These are phyloP conservation scores for Globisporangium ultimum DNA, from an alignment of 352 stramenopile genomes.

Conservation along the genomic window DNA sequence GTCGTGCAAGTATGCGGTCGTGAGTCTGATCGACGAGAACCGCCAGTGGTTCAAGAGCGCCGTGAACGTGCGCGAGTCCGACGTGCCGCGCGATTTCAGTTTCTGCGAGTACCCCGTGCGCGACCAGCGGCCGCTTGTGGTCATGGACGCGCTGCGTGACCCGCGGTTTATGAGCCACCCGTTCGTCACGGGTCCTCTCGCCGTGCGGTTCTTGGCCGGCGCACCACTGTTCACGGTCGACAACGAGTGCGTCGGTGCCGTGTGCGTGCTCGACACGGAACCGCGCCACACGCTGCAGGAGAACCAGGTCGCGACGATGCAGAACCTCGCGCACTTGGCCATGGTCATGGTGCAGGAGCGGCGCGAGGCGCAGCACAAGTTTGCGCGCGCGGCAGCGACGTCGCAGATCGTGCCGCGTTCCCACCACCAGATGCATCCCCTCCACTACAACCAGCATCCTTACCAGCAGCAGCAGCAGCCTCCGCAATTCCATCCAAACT, in stretches of 20 bases:
- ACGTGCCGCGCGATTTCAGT: slow-evolving; percentile 81
- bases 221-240: slow-evolving; percentile 89
- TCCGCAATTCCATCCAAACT: slow-evolving; percentile 11
- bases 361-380: slow-evolving; percentile 61
- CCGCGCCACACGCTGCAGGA: slow-evolving; percentile 60
- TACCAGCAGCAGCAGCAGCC: slow-evolving; percentile 2
- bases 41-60: slow-evolving; percentile 95
- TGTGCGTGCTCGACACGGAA: slow-evolving; percentile 78
- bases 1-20: slow-evolving; percentile 74
- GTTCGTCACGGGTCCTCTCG: slow-evolving; percentile 87
- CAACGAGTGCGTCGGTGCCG: slow-evolving; percentile 69
- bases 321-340: slow-evolving; percentile 77
- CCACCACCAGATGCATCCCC: slow-evolving; percentile 14
- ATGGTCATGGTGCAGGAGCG: slow-evolving; percentile 88
- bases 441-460: slow-evolving; percentile 1
- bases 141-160: slow-evolving; percentile 88
- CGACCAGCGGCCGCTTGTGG: slow-evolving; percentile 70
- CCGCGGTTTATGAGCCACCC: slow-evolving; percentile 85
- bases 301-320: slow-evolving; percentile 79
- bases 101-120: slow-evolving; percentile 83
- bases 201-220: slow-evolving; percentile 93
- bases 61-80: slow-evolving; percentile 68
- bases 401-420: slow-evolving; percentile 39
- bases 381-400: slow-evolving; percentile 28
- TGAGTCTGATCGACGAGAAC: slow-evolving; percentile 91